Evolutionary conservation across 345 rosid genomes (phyloP).

Genomic region (Aegle marmelos): DNA sequence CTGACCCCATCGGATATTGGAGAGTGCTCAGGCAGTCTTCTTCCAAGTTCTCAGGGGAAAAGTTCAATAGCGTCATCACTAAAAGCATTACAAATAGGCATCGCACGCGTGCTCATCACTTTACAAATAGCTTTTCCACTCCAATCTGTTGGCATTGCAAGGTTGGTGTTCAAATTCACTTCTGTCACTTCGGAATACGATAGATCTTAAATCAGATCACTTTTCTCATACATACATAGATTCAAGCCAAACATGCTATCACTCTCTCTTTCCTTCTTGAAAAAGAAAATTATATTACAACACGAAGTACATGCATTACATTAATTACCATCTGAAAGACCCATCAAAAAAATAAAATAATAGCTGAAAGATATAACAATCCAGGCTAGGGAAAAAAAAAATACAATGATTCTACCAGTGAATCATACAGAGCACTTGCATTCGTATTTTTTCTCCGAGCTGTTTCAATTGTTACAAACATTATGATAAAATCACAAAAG

Average conservation of each 20-base stretch:
- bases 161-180: neutral
- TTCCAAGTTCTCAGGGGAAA: neutral
- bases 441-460: constrained; percentile 15
- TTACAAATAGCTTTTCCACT: neutral
- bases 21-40: neutral
- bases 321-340: neutral
- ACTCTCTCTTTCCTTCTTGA: neutral
- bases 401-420: neutral
- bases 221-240: neutral
- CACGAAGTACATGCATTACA: neutral
- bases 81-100: neutral
- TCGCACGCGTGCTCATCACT: neutral
- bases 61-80: neutral
- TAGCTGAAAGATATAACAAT: neutral
- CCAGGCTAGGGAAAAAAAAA: neutral
- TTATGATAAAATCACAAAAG: neutral
- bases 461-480: constrained; percentile 12
- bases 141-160: neutral
- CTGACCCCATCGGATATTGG: neutral
- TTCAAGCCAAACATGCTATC: neutral
- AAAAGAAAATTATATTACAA: neutral
- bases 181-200: neutral
- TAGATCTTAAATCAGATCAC: neutral
- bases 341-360: constrained; percentile 5
- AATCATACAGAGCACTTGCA: constrained; percentile 10